Evolutionary conservation across 2,329 filamentous ascomycete species (phyloP).

Genomic region (Aureobasidium sp.): DNA sequence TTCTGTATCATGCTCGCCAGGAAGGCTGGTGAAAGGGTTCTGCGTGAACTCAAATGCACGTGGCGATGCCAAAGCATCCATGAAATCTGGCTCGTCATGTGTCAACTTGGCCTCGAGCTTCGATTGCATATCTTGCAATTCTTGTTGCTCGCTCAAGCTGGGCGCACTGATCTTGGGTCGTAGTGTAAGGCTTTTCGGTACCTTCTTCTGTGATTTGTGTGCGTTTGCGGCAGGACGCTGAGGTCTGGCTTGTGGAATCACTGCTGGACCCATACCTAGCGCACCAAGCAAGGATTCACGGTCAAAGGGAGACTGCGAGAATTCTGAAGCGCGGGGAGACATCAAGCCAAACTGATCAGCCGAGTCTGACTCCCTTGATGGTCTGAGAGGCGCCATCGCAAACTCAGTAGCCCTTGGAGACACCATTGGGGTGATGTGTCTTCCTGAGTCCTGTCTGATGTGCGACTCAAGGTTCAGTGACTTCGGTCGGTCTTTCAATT

Average conservation of each 20-base stretch:
- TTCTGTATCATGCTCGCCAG: slow-evolving; percentile 28
- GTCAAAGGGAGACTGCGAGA: slow-evolving; percentile 30
- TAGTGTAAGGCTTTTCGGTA: slow-evolving; percentile 15
- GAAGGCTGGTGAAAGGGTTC: slow-evolving; percentile 50
- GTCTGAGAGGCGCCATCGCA: slow-evolving; percentile 30
- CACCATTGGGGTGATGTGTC: slow-evolving; percentile 16
- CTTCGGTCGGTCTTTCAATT: slow-evolving; percentile 16
- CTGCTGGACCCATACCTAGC: slow-evolving; percentile 30
- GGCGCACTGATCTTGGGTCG: slow-evolving; percentile 30
- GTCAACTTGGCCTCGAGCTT: slow-evolving; percentile 25
- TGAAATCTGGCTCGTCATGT: slow-evolving; percentile 25
- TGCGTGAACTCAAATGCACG: slow-evolving; percentile 66
- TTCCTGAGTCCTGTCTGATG: slow-evolving; percentile 14
- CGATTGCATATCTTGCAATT: slow-evolving; percentile 28
- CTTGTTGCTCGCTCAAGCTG: slow-evolving; percentile 27
- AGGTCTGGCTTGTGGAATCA: slow-evolving; percentile 4
- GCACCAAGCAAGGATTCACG: slow-evolving; percentile 29
- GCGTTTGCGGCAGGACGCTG: slow-evolving; percentile 9
- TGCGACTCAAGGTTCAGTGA: slow-evolving; percentile 16
- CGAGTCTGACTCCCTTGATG: slow-evolving; percentile 27
- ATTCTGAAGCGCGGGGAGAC: slow-evolving; percentile 38
- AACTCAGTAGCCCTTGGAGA: slow-evolving; percentile 37
- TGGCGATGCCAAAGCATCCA: slow-evolving; percentile 60
- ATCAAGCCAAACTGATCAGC: slow-evolving; percentile 33
- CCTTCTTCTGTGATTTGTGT: neutral